These are phyloP conservation scores for Annulohypoxylon maeteangense DNA, from an alignment of 495 filamentous ascomycete genomes.

Conservation along the genomic window DNA sequence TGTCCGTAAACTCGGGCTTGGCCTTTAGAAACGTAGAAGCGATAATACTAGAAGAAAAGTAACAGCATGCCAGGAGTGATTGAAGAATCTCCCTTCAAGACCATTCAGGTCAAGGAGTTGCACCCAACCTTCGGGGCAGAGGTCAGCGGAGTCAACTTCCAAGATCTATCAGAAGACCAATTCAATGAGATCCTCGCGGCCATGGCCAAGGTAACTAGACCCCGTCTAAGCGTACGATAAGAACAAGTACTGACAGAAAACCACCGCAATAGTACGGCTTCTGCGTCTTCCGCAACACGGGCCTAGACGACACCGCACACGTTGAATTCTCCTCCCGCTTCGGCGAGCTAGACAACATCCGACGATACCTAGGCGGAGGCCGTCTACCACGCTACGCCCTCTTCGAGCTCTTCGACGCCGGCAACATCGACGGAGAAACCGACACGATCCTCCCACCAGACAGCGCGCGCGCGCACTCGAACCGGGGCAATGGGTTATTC, in stretches of 20 bases:
- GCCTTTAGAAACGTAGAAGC: neutral
- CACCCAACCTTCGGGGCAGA: constrained; percentile 68
- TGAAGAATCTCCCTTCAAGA: constrained; percentile 47
- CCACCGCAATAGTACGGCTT: constrained; percentile 62
- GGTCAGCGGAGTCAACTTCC: constrained; percentile 62
- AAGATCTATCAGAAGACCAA: constrained; percentile 55
- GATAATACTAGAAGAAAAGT: neutral
- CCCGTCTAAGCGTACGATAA: neutral
- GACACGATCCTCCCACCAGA: constrained; percentile 54
- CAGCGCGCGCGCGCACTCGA: constrained; percentile 53
- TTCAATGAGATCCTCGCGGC: constrained; percentile 60
- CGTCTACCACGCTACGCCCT: constrained; percentile 60
- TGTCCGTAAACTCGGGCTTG: neutral
- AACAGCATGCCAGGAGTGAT: constrained; percentile 44
- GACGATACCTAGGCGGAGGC: constrained; percentile 59
- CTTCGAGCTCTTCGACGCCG: constrained; percentile 67
- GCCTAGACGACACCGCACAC: constrained; percentile 63
- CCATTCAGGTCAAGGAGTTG: constrained; percentile 55
- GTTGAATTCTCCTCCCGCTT: constrained; percentile 64
- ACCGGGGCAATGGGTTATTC: constrained; percentile 67
- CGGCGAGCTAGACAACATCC: constrained; percentile 69
- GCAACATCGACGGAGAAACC: constrained; percentile 61
- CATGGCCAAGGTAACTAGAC: constrained; percentile 57
- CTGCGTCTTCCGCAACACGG: constrained; percentile 64
- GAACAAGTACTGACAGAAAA: neutral